phyloP scores from a whole-genome alignment of 805 yeast genomes.

The Candida sonorensis region DNA sequence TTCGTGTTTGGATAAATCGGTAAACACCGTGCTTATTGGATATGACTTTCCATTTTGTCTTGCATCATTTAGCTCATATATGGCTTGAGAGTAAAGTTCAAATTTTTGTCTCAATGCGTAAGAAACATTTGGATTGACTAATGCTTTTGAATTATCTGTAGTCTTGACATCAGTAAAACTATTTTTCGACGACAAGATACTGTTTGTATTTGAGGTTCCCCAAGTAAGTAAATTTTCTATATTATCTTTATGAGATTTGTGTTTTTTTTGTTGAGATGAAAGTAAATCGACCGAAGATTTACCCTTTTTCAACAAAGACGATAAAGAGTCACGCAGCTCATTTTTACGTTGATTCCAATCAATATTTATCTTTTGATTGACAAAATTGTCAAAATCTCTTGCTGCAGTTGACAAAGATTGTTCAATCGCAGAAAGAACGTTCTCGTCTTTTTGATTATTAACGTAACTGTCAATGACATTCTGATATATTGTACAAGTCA shows the following conservation, averaged over 20 bases:
- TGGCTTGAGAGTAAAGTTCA: conserved; percentile 66
- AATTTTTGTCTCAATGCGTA: conserved; percentile 44
- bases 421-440: conserved; percentile 75
- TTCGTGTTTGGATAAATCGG: conserved; percentile 50
- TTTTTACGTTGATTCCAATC: conserved; percentile 83
- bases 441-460: conserved; percentile 71
- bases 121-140: conserved; percentile 30
- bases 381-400: conserved; percentile 72
- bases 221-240: conserved; percentile 21
- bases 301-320: conserved; percentile 38
- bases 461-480: conserved; percentile 57
- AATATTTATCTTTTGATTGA: conserved; percentile 62
- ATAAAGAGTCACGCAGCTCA: conserved; percentile 67
- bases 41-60: conserved; percentile 48
- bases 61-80: conserved; percentile 64
- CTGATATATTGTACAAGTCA: conserved; percentile 3
- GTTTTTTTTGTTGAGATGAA: conserved; percentile 10
- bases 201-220: conserved; percentile 22
- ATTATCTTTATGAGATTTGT: conserved; percentile 9
- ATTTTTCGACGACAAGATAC: conserved; percentile 22
- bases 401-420: conserved; percentile 69
- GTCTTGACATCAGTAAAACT: conserved; percentile 25
- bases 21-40: conserved; percentile 53
- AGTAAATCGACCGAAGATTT: conserved; percentile 12
- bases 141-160: conserved; percentile 10